Percentiles rank a stretch among this genome's conserved stretches.
Evolutionary conservation across 768 basidiomycete genomes (phyloP).

Genomic region (Mycena vitilis): DNA sequence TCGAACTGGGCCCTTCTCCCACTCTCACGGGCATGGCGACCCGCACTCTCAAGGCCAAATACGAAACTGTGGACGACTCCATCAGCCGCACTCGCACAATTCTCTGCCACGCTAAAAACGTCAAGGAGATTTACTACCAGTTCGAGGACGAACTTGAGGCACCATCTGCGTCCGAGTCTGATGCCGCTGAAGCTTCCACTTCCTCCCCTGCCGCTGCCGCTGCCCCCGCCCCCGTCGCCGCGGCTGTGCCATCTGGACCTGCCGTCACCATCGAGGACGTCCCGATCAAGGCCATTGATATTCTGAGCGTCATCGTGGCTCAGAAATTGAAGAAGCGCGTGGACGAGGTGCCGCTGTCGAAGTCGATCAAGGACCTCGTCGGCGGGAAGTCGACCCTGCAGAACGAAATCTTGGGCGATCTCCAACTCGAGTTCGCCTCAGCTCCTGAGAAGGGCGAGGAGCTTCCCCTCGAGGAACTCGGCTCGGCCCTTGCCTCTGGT

Average conservation of each 20-base stretch:
- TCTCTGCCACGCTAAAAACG: conserved; percentile 94
- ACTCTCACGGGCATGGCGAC: conserved; percentile 96
- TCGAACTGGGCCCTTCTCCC: conserved; percentile 96
- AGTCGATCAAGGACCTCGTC: conserved; percentile 98
- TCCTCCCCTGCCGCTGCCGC: conserved; percentile 53
- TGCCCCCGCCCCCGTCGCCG: conserved; percentile 53
- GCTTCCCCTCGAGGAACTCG: conserved; percentile 95
- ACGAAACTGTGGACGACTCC: conserved; percentile 90
- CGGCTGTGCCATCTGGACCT: conserved; percentile 65
- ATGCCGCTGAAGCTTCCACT: conserved; percentile 47
- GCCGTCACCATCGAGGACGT: conserved; percentile 87
- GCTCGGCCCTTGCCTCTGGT: conserved; percentile 82
- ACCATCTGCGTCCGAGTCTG: conserved; percentile 51
- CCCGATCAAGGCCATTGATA: conserved; percentile 91
- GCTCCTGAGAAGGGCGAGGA: conserved; percentile 99
- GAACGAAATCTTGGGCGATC: conserved; percentile 97
- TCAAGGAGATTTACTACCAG: conserved; percentile 97
- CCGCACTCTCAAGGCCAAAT: conserved; percentile 92
- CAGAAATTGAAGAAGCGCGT: conserved; percentile 98
- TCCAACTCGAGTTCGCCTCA: conserved; percentile 93
- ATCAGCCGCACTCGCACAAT: conserved; percentile 82
- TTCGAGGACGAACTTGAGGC: conserved; percentile 87
- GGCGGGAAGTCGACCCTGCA: conserved; percentile 99
- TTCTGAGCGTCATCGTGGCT: conserved; percentile 88
- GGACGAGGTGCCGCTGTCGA: conserved; percentile 88